These are phyloP conservation scores for Pelomyxa schiedti DNA, from an alignment of 78 protist species.

Conservation along the genomic window DNA sequence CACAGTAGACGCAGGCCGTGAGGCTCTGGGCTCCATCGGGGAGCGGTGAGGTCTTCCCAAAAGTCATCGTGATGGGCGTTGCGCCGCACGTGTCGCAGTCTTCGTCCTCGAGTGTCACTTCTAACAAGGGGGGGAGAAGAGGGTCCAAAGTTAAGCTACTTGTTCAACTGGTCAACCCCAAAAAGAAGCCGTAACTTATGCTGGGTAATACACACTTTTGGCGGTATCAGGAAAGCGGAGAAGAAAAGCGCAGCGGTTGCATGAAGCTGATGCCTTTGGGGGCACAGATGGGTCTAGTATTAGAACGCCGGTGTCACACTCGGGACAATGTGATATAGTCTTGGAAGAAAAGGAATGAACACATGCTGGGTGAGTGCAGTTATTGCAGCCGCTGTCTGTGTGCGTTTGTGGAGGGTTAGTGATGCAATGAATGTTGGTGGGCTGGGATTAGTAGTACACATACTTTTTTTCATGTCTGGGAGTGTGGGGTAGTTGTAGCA, in stretches of 20 bases:
- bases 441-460: background rate
- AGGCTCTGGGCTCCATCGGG: too few relatives aligned
- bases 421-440: background rate
- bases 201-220: background rate
- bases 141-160: background rate
- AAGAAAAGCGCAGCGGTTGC: constrained; percentile 2
- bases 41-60: too few relatives aligned
- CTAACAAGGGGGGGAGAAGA: background rate
- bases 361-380: constrained; percentile 2
- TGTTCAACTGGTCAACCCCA: too few relatives aligned
- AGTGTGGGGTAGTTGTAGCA: constrained; percentile 44
- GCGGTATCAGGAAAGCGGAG: background rate
- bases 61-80: too few relatives aligned
- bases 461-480: background rate
- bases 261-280: background rate
- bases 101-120: background rate
- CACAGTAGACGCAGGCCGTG: too few relatives aligned
- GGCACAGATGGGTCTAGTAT: background rate
- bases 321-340: background rate
- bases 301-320: constrained; percentile 3
- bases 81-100: background rate
- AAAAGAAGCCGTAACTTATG: too few relatives aligned
- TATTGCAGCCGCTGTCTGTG: background rate
- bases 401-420: background rate
- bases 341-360: background rate